These are phyloP conservation scores for Monilinia aucupariae DNA, from an alignment of 2,329 filamentous ascomycete species.

Conservation along the genomic window DNA sequence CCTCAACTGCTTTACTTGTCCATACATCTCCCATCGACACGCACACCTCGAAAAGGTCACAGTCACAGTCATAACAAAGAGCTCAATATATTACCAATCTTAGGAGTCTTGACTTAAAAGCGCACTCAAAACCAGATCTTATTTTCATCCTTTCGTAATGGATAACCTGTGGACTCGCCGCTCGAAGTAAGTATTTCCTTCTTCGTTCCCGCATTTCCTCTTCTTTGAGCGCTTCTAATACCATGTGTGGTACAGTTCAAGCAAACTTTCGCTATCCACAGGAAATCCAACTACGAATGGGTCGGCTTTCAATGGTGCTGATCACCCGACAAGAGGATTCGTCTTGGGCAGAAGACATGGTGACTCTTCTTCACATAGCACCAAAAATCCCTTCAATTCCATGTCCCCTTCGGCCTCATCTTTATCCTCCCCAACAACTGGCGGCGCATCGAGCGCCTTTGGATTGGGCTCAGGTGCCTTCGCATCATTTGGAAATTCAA, in stretches of 20 bases:
- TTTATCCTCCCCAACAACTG: constrained; percentile 37
- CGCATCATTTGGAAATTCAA: constrained; percentile 83
- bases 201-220: constrained; percentile 10
- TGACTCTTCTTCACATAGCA: constrained; percentile 66
- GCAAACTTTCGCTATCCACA: constrained; percentile 83
- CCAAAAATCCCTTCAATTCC: constrained; percentile 70
- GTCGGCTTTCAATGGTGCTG: constrained; percentile 35
- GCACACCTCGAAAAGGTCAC: constrained; percentile 15
- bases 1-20: neutral
- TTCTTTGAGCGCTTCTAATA: constrained; percentile 15
- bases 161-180: constrained; percentile 67
- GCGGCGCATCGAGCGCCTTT: constrained; percentile 79
- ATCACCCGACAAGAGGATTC: constrained; percentile 55
- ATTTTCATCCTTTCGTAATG: constrained; percentile 26
- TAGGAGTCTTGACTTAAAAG: constrained; percentile 19
- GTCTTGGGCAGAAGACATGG: constrained; percentile 69
- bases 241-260: constrained; percentile 37
- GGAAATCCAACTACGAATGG: constrained; percentile 44
- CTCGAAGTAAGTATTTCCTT: constrained; percentile 57
- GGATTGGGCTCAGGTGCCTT: constrained; percentile 93
- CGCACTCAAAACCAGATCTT: constrained; percentile 8
- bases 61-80: constrained; percentile 18
- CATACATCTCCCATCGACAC: neutral
- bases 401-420: constrained; percentile 16
- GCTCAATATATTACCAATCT: constrained; percentile 17